phyloP scores from a whole-genome alignment of 2,329 filamentous ascomycete genomes.

The Aspergillus udagawae region DNA sequence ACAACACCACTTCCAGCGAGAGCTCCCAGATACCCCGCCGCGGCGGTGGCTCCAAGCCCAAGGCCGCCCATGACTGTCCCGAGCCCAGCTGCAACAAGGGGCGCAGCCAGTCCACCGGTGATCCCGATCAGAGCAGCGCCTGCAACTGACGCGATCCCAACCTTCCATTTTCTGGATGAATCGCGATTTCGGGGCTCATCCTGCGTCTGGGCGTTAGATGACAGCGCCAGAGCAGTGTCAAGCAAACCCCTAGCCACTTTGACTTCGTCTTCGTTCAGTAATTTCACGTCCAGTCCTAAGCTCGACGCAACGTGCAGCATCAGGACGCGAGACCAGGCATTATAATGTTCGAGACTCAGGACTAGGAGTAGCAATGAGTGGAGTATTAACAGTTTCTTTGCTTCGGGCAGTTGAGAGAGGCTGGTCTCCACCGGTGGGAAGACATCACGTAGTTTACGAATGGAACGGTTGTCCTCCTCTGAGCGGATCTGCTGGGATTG shows the following conservation, averaged over 20 bases:
- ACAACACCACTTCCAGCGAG: conserved; percentile 75
- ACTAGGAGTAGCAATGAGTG: conserved; percentile 69
- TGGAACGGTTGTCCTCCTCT: conserved; percentile 20
- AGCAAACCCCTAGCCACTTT: conserved; percentile 72
- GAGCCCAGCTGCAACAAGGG: conserved; percentile 72
- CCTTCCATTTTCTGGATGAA: conserved; percentile 67
- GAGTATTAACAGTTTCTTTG: conserved; percentile 60
- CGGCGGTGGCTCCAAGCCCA: conserved; percentile 68
- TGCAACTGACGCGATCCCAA: conserved; percentile 81
- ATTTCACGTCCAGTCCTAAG: conserved; percentile 61
- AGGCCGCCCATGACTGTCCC: conserved; percentile 74
- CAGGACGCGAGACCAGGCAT: conserved; percentile 67
- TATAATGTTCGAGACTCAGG: conserved; percentile 74
- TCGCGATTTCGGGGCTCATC: conserved; percentile 66
- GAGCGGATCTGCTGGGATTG: conserved; percentile 20
- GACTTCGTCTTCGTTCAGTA: conserved; percentile 67
- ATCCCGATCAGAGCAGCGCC: conserved; percentile 83
- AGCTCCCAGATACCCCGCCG: conserved; percentile 73
- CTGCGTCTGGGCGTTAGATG: conserved; percentile 70
- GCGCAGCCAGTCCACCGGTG: conserved; percentile 73
- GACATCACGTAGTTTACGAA: conserved; percentile 32
- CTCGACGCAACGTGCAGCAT: conserved; percentile 68
- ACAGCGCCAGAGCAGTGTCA: conserved; percentile 70
- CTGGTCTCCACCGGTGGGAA: conserved; percentile 60
- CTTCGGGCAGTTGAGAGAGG: conserved; percentile 41